phyloP scores from a whole-genome alignment of 78 protist genomes.

The Isochrysis galbana region DNA sequence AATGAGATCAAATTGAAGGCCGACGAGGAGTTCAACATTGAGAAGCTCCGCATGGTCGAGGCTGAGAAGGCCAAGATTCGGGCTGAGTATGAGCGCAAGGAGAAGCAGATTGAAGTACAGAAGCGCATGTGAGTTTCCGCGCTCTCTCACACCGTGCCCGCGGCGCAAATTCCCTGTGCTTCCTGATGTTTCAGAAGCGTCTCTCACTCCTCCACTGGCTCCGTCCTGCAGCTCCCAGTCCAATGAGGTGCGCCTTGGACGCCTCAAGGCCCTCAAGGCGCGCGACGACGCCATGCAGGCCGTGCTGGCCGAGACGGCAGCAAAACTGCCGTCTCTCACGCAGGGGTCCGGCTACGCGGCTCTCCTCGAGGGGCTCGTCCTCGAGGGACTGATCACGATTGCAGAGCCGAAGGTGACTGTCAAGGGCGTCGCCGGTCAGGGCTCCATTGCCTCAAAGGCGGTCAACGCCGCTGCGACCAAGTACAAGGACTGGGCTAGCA shows the following conservation, averaged over 20 bases:
- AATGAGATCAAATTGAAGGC: slow-evolving; percentile 71
- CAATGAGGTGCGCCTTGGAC: slow-evolving; percentile 63
- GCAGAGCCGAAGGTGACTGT: slow-evolving; percentile 44
- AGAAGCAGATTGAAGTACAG: slow-evolving; percentile 75
- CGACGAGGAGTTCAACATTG: slow-evolving; percentile 76
- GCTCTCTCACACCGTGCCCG: no score
- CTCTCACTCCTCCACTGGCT: no score
- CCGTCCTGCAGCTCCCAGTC: slow-evolving; percentile 35
- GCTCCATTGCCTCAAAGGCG: slow-evolving; percentile 23
- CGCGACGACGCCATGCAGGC: slow-evolving; percentile 68
- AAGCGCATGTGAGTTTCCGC: slow-evolving; percentile 80
- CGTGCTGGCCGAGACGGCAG: slow-evolving; percentile 51
- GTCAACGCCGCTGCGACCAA: slow-evolving; percentile 18
- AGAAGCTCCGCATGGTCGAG: slow-evolving; percentile 74
- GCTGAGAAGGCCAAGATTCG: slow-evolving; percentile 72
- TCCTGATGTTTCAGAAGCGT: no score
- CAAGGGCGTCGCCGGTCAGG: slow-evolving; percentile 59
- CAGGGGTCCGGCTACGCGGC: slow-evolving; percentile 43
- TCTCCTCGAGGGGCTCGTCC: slow-evolving; percentile 56
- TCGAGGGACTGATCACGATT: slow-evolving; percentile 43
- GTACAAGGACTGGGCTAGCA: slow-evolving; percentile 35
- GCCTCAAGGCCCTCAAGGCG: slow-evolving; percentile 66
- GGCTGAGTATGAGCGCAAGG: slow-evolving; percentile 75
- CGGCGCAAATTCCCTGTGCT: no score
- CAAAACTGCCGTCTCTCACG: slow-evolving; percentile 47